A percentile compares a stretch with the other conserved stretches of the same genome.
phyloP scores from a whole-genome alignment of 441 rosid genomes.

The Capsella rubella region DNA sequence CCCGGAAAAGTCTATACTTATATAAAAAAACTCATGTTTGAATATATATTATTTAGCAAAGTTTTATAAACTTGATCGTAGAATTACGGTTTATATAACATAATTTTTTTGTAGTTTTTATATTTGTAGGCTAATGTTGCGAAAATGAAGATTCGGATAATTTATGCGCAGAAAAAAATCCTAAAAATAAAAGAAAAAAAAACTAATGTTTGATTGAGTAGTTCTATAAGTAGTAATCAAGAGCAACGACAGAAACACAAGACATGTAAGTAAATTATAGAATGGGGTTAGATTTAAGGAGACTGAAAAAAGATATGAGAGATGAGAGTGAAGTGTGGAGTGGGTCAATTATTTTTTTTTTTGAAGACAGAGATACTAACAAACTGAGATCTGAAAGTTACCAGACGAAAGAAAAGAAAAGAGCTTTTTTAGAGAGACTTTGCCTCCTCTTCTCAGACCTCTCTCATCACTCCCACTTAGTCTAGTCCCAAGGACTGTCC shows the following conservation, averaged over 20 bases:
- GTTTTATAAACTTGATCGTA: too few relatives aligned
- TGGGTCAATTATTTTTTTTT: constrained; percentile 43
- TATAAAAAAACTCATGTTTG: too few relatives aligned
- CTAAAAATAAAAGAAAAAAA: not conserved
- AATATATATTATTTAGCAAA: too few relatives aligned
- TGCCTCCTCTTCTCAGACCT: constrained; percentile 43
- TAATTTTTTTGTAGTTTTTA: too few relatives aligned
- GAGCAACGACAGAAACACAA: constrained; percentile 32
- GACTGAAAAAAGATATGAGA: constrained; percentile 37
- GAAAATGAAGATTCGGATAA: too few relatives aligned
- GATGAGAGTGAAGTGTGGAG: not conserved
- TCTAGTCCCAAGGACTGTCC: constrained; percentile 50
- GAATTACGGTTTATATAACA: too few relatives aligned
- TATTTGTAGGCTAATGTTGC: too few relatives aligned
- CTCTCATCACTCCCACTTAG: constrained; percentile 42
- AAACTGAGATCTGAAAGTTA: constrained; percentile 59
- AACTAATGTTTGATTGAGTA: constrained; percentile 24
- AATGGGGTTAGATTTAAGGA: constrained; percentile 34
- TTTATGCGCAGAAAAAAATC: not conserved
- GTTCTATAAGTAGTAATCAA: constrained; percentile 45
- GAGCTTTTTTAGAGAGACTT: constrained; percentile 34
- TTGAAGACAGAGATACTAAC: constrained; percentile 51
- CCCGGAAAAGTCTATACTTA: too few relatives aligned
- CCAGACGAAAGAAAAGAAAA: constrained; percentile 45
- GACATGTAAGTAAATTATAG: constrained; percentile 36